phyloP scores from a whole-genome alignment of 257 asterid species.

The Fraxinus americana region DNA sequence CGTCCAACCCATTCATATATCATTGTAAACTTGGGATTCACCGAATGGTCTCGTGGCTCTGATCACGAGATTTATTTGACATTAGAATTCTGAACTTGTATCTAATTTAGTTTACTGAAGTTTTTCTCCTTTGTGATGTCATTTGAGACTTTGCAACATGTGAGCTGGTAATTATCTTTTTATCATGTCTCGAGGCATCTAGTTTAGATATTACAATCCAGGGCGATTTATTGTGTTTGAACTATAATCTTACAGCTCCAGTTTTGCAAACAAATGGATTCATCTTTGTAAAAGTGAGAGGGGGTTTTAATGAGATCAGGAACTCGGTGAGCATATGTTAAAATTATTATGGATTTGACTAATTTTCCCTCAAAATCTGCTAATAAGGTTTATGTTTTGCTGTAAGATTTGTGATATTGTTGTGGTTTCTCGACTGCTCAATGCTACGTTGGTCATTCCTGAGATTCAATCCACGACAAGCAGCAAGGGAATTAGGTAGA shows the following conservation, averaged over 20 bases:
- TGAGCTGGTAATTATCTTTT: not conserved
- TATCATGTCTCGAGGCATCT: not conserved
- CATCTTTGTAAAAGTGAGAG: conserved; percentile 83
- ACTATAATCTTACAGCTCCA: conserved; percentile 60
- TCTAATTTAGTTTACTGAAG: not conserved
- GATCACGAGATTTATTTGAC: not conserved
- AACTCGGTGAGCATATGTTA: conserved; percentile 64
- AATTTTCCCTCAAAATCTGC: conserved; percentile 4
- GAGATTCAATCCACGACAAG: conserved; percentile 98
- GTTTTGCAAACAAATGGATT: conserved; percentile 56
- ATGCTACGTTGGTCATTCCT: conserved; percentile 91
- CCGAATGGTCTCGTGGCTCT: conserved; percentile 8
- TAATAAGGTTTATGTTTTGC: conserved; percentile 15
- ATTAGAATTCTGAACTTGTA: not conserved
- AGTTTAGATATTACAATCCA: not conserved
- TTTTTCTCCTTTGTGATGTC: too few species aligned
- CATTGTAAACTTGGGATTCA: conserved; percentile 11
- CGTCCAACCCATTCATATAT: conserved; percentile 28
- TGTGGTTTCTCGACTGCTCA: conserved; percentile 85
- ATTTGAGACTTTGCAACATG: not conserved
- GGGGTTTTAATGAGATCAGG: conserved; percentile 95
- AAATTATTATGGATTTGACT: not conserved
- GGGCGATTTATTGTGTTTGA: not conserved
- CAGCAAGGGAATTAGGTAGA: conserved; percentile 94
- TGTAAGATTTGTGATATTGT: conserved; percentile 89